These are phyloP conservation scores for Diutina pseudorugosa DNA, from an alignment of 1,139 yeast species.

Conservation along the genomic window DNA sequence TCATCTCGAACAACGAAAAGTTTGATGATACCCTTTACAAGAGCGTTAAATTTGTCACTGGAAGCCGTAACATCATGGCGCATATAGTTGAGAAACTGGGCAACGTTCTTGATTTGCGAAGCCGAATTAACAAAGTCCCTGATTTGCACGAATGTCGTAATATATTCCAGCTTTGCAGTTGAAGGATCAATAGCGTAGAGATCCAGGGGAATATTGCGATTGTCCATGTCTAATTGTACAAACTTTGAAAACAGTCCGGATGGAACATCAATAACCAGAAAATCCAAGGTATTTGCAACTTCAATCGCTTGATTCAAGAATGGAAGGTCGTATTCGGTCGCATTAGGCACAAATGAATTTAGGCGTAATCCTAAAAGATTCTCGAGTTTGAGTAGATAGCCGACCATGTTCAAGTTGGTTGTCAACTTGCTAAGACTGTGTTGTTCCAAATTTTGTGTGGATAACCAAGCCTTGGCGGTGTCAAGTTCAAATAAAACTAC, in stretches of 20 bases:
- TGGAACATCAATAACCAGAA: conserved; percentile 10
- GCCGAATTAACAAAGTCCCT: conserved; percentile 14
- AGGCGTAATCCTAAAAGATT: conserved; percentile 14
- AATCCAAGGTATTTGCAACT: neutral
- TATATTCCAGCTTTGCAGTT: conserved; percentile 20
- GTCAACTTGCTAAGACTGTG: conserved; percentile 9
- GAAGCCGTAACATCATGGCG: conserved; percentile 18
- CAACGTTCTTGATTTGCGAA: conserved; percentile 13
- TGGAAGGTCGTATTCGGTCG: neutral
- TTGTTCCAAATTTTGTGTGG: neutral
- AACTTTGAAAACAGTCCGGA: conserved; percentile 29
- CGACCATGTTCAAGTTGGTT: conserved; percentile 17
- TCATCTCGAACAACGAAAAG: conserved; percentile 50
- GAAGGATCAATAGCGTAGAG: conserved; percentile 16
- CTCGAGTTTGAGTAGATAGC: conserved; percentile 18
- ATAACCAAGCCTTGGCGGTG: conserved; percentile 6
- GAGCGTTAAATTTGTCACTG: conserved; percentile 27
- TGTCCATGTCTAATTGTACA: conserved; percentile 43
- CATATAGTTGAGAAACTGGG: conserved; percentile 26
- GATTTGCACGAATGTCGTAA: conserved; percentile 23
- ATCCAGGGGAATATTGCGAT: conserved; percentile 45
- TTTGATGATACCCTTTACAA: conserved; percentile 52
- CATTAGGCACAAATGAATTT: conserved; percentile 10
- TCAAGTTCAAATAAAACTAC: conserved; percentile 13
- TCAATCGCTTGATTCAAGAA: neutral